Base-by-base conservation (phyloP, 345 rosid genomes). In the Tarenaya hassleriana region DNA sequence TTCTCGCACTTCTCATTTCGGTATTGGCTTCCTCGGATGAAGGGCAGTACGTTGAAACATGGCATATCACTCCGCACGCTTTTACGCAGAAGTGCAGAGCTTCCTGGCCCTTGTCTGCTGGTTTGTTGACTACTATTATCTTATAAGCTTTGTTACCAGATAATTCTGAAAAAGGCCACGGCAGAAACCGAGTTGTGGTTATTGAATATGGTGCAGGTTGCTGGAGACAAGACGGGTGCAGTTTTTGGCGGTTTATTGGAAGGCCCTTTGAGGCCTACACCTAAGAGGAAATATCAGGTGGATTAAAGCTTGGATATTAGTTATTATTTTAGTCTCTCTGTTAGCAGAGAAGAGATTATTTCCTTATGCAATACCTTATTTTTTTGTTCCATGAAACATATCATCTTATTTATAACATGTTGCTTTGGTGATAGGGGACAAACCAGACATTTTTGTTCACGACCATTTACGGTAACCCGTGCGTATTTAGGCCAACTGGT, bases 11-110 rank as follows among this genome's bases (percentile, higher is more conserved):
- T 65, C 61, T 75, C 69, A 48, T 67, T 72, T 70, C 50, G 58
- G 24, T 59, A 32, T 69, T 68, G 33, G 50, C 66, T 71, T 47
- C 64, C 71, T 81, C 52, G 52, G 80, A 71, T 87, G 88, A 87
- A 92, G 95, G 95, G 95, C 96, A 88, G 98, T 71, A 84, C 96
- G 64, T 70, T 76, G 72, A 92, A 80, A 73, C 90, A 92, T 79
- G 98, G 96, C 19, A 92, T 84, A 61, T 87, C 96, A 53, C 84
- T 92, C 7, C 98, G 88, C 41, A 92, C 98, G 0, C 95, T 92
- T 39, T 55, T 92, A 20, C 88, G 94, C 24, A 92, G 73, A 63
- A 92, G 96, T 34, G 69, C 79, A 38, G 83, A 73, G 58, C 69
- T 77, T 59, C 64, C 86, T 59, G 98, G 98, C 52, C 96, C 94